Evolutionary conservation across 352 stramenopile species (phyloP).

Genomic region (Phytophthora idaei): DNA sequence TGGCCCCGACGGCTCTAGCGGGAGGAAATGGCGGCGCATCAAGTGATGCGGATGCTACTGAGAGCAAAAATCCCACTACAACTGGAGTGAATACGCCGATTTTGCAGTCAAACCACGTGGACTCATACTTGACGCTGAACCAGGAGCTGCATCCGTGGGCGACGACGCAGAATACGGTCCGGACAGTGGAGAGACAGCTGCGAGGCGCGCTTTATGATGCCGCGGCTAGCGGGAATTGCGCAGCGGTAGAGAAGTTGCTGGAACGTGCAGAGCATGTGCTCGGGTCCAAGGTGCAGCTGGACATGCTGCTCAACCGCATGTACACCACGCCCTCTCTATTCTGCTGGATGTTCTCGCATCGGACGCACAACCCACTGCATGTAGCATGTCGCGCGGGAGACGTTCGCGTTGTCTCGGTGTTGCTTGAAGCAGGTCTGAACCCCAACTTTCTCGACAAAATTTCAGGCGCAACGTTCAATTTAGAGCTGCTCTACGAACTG

Average conservation of each 20-base stretch:
- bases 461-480: constrained; percentile 55
- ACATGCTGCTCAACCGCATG: constrained; percentile 71
- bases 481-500: constrained; percentile 72
- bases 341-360: constrained; percentile 71
- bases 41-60: constrained; percentile 4
- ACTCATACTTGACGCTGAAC: constrained; percentile 47
- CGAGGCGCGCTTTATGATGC: constrained; percentile 57
- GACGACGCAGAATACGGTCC: constrained; percentile 39
- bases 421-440: constrained; percentile 68
- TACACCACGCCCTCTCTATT: constrained; percentile 70
- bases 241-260: constrained; percentile 50
- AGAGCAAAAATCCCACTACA: constrained; percentile 4
- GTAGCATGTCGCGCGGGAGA: constrained; percentile 70
- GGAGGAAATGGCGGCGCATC: constrained; percentile 7
- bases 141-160: constrained; percentile 45
- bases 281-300: constrained; percentile 63
- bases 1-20: constrained; percentile 25
- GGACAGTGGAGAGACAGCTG: constrained; percentile 52
- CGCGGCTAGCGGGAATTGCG: constrained; percentile 47
- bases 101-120: constrained; percentile 44
- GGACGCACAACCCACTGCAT: constrained; percentile 75
- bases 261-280: constrained; percentile 57
- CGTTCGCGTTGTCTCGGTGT: constrained; percentile 53
- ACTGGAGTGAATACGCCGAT: constrained; percentile 38
- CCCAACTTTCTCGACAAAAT: constrained; percentile 86